Evolutionary conservation across 2,329 filamentous ascomycete species (phyloP).

Genomic region (Aulographum hederae): DNA sequence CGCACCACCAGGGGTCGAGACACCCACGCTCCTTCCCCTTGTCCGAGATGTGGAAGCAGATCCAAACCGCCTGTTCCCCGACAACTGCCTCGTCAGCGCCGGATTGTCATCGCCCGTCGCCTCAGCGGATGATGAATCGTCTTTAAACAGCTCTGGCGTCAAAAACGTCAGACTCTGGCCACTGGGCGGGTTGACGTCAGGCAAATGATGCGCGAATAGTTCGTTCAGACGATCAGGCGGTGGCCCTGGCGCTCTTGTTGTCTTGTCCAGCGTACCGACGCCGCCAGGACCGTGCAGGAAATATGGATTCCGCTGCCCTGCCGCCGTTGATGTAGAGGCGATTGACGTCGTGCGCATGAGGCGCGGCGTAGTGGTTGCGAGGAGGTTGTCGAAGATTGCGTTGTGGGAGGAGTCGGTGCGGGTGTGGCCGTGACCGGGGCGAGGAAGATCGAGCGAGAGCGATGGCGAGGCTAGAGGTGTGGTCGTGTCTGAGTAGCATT

Average conservation of each 20-base stretch:
- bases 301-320: slow-evolving; percentile 14
- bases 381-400: slow-evolving; percentile 13
- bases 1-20: slow-evolving; percentile 13
- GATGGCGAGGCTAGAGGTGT: slow-evolving; percentile 41
- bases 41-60: slow-evolving; percentile 8
- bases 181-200: slow-evolving; percentile 44
- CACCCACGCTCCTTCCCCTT: slow-evolving; percentile 12
- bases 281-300: slow-evolving; percentile 71
- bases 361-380: slow-evolving; percentile 17
- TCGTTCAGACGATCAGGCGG: slow-evolving; percentile 71
- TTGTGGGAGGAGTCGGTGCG: slow-evolving; percentile 9
- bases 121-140: not conserved
- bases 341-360: slow-evolving; percentile 19
- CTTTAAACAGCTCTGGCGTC: slow-evolving; percentile 3
- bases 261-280: slow-evolving; percentile 62
- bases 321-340: slow-evolving; percentile 11
- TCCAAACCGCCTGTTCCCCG: not conserved
- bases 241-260: slow-evolving; percentile 58
- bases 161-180: slow-evolving; percentile 33
- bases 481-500: slow-evolving; percentile 40
- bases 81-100: slow-evolving; percentile 5
- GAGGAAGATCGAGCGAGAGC: slow-evolving; percentile 42
- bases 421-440: slow-evolving; percentile 12
- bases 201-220: slow-evolving; percentile 68
- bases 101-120: slow-evolving; percentile 13